A percentile compares a stretch with the other conserved stretches of the same genome.
Conservation (phyloP, 306 rosid species). For the Vicia villosa region DNA sequence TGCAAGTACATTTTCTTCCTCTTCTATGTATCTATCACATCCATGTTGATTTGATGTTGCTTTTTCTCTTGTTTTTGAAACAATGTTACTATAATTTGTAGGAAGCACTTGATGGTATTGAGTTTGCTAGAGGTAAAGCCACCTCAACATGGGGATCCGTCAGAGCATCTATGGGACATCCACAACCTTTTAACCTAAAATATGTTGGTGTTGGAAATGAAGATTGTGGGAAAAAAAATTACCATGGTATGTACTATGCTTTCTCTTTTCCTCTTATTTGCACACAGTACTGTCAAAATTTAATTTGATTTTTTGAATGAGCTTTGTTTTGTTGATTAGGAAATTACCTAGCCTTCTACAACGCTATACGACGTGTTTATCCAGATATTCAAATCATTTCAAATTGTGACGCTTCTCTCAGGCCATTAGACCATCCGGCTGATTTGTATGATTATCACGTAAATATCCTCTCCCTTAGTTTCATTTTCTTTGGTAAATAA, state of each 20-base stretch:
- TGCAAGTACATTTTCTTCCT: constrained; percentile 53
- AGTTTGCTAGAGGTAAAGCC: constrained; percentile 79
- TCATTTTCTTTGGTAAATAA: constrained; percentile 1
- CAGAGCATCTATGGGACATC: constrained; percentile 84
- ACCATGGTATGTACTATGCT: constrained; percentile 51
- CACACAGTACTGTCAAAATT: background rate
- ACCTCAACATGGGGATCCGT: constrained; percentile 75
- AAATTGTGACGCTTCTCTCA: constrained; percentile 77
- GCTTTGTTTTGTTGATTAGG: constrained; percentile 45
- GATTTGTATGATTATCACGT: constrained; percentile 87
- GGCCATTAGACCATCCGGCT: constrained; percentile 72
- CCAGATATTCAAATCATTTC: constrained; percentile 76
- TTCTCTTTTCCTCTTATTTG: background rate
- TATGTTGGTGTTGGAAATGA: constrained; percentile 85
- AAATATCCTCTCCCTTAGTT: constrained; percentile 38
- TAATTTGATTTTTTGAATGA: background rate
- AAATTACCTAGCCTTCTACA: constrained; percentile 67
- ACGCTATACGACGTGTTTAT: constrained; percentile 57
- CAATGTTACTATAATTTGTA: constrained; percentile 28
- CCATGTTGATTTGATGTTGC: background rate
- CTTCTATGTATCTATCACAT: background rate
- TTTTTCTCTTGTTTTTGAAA: background rate
- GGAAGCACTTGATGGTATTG: constrained; percentile 95
- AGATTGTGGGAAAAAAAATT: constrained; percentile 71
- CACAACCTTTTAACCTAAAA: constrained; percentile 70